These are phyloP conservation scores for Calonectria leucothoes DNA, from an alignment of 2,329 filamentous ascomycete species.

Conservation along the genomic window DNA sequence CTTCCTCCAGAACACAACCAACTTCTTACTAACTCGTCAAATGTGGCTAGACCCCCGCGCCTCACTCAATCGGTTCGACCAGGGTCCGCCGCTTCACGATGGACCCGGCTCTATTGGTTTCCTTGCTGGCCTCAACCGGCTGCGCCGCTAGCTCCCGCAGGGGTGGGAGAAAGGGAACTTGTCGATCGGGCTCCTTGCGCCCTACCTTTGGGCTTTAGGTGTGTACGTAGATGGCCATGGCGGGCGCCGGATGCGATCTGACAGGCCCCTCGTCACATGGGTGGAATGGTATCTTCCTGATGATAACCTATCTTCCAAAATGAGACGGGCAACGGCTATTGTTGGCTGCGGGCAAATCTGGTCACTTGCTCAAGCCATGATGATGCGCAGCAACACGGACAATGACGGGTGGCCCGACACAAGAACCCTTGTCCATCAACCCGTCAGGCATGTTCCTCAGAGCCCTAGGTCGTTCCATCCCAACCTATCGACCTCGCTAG, in stretches of 20 bases:
- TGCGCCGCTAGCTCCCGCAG: constrained; percentile 22
- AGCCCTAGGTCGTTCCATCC: not conserved
- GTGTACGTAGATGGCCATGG: constrained; percentile 3
- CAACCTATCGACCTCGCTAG: constrained; percentile 3
- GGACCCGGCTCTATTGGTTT: not conserved
- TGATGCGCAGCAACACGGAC: not conserved
- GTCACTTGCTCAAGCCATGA: not conserved
- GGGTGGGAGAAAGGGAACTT: constrained; percentile 14
- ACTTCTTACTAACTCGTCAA: not conserved
- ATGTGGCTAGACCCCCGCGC: not conserved
- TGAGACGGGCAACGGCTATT: not conserved
- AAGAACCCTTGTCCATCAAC: not conserved
- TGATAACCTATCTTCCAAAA: not conserved
- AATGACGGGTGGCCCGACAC: constrained; percentile 1
- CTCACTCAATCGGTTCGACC: constrained; percentile 15
- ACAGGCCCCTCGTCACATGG: constrained; percentile 3
- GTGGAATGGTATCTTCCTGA: not conserved
- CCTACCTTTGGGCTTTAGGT: not conserved
- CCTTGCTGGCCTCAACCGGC: constrained; percentile 16
- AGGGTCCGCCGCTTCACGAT: constrained; percentile 5
- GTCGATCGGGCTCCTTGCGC: constrained; percentile 17
- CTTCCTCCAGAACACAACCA: not conserved
- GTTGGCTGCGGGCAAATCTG: not conserved
- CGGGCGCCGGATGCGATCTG: constrained; percentile 6
- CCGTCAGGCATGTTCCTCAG: not conserved